Evolutionary conservation across 1,284 basidiomycete genomes (phyloP).

Genomic region (Chiua sp.): DNA sequence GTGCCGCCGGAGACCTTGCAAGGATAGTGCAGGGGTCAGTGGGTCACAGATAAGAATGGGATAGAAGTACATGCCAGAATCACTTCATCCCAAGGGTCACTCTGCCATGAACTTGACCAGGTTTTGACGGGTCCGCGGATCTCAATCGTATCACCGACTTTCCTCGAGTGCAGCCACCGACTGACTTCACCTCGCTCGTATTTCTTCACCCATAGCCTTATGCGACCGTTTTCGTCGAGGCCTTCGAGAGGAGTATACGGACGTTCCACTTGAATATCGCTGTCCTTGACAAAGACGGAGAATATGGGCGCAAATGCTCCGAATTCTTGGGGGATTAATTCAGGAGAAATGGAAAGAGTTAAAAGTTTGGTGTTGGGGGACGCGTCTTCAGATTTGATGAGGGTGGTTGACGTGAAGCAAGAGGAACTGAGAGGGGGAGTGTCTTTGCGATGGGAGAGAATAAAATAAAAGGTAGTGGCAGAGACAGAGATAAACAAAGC

Average conservation of each 20-base stretch:
- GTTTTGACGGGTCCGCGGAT: slow-evolving; percentile 80
- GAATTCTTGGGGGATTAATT: slow-evolving; percentile 39
- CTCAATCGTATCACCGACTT: slow-evolving; percentile 68
- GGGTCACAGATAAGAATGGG: neutral
- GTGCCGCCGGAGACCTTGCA: slow-evolving; percentile 82
- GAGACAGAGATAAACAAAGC: slow-evolving; percentile 33
- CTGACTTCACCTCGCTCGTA: slow-evolving; percentile 84
- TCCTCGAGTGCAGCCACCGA: slow-evolving; percentile 78
- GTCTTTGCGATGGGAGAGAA: slow-evolving; percentile 50
- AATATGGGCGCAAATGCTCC: slow-evolving; percentile 57
- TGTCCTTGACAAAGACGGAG: slow-evolving; percentile 83
- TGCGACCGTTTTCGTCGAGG: slow-evolving; percentile 62
- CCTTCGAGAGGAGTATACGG: slow-evolving; percentile 83
- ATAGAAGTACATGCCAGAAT: slow-evolving; percentile 64
- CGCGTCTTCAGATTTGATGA: slow-evolving; percentile 57
- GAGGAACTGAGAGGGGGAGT: slow-evolving; percentile 56
- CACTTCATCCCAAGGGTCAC: slow-evolving; percentile 73
- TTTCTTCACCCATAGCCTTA: slow-evolving; percentile 79
- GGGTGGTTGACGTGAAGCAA: slow-evolving; percentile 66
- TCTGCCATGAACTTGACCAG: slow-evolving; percentile 62
- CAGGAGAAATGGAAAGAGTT: slow-evolving; percentile 58
- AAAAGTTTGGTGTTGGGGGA: slow-evolving; percentile 65
- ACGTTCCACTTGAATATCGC: slow-evolving; percentile 88
- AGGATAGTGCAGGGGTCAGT: slow-evolving; percentile 7
- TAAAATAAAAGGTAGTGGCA: slow-evolving; percentile 54